These are phyloP conservation scores for Xanthoconium purpureum DNA, from an alignment of 768 basidiomycete genomes.

Conservation along the genomic window DNA sequence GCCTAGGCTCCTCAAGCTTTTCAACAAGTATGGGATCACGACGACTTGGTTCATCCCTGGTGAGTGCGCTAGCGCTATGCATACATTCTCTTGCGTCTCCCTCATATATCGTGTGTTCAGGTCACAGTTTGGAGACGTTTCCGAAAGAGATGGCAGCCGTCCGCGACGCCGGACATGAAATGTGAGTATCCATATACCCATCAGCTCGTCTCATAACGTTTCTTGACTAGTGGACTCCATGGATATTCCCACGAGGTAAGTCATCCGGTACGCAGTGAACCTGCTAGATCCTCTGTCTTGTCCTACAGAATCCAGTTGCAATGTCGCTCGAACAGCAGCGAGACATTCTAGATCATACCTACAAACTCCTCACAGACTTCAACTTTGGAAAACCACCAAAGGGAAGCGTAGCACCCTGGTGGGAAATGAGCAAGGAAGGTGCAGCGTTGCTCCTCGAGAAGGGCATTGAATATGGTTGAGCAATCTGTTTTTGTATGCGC, in stretches of 20 bases:
- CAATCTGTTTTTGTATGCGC: not conserved
- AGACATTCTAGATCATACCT: conserved; percentile 66
- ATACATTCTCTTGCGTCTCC: not conserved
- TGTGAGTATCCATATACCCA: conserved; percentile 34
- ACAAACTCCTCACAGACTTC: conserved; percentile 62
- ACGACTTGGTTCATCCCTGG: conserved; percentile 80
- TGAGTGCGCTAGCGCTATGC: conserved; percentile 9
- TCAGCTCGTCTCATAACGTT: not conserved
- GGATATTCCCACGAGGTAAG: conserved; percentile 66
- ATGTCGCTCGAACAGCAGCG: conserved; percentile 66
- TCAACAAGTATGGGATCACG: conserved; percentile 63
- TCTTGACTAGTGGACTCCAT: conserved; percentile 50
- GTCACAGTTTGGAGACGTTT: conserved; percentile 74
- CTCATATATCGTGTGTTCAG: conserved; percentile 26
- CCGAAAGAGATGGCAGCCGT: conserved; percentile 66
- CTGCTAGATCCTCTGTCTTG: not conserved
- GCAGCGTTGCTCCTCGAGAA: conserved; percentile 62
- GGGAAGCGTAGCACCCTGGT: conserved; percentile 75
- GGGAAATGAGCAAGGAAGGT: conserved; percentile 72
- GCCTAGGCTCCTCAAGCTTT: conserved; percentile 65
- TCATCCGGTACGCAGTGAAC: not conserved
- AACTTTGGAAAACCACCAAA: conserved; percentile 57
- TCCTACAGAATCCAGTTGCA: conserved; percentile 50
- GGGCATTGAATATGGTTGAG: conserved; percentile 68
- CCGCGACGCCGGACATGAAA: conserved; percentile 71